A percentile compares a stretch with the other conserved stretches of the same genome.
These are phyloP conservation scores for Rusavskia elegans DNA, from an alignment of 495 filamentous ascomycete genomes.

Conservation along the genomic window DNA sequence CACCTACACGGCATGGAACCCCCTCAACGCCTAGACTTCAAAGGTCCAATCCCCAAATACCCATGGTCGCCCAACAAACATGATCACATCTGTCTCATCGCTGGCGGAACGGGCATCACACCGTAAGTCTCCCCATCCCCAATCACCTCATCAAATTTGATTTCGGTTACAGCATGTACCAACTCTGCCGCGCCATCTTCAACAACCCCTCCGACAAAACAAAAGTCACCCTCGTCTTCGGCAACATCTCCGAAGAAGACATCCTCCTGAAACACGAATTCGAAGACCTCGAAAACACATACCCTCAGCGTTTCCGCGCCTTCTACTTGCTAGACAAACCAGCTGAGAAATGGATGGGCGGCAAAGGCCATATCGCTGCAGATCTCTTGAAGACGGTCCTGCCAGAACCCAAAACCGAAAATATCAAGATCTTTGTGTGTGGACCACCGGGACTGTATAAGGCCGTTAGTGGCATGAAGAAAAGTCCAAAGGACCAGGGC, in stretches of 20 bases:
- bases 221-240: conserved; percentile 47
- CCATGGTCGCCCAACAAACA: conserved; percentile 88
- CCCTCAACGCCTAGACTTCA: conserved; percentile 70
- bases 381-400: conserved; percentile 36
- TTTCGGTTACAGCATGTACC: conserved; percentile 39
- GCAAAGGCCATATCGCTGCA: conserved; percentile 40
- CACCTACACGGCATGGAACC: conserved; percentile 72
- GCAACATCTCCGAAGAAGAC: conserved; percentile 46
- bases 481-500: conserved; percentile 79
- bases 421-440: conserved; percentile 54
- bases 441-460: conserved; percentile 86
- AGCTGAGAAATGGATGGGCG: conserved; percentile 20
- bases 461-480: conserved; percentile 76
- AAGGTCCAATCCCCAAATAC: conserved; percentile 93
- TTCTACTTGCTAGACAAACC: conserved; percentile 43
- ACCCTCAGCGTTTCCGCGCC: conserved; percentile 40
- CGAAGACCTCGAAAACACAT: conserved; percentile 30
- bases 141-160: too few relatives aligned
- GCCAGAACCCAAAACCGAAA: conserved; percentile 26
- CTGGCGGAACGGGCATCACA: conserved; percentile 91
- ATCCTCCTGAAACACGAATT: conserved; percentile 42
- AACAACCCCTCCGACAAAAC: conserved; percentile 45
- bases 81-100: conserved; percentile 77
- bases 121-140: conserved; percentile 22
- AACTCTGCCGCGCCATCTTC: conserved; percentile 54